Evolutionary conservation across 2,329 filamentous ascomycete genomes (phyloP).

Genomic region (Xylaria sp.): DNA sequence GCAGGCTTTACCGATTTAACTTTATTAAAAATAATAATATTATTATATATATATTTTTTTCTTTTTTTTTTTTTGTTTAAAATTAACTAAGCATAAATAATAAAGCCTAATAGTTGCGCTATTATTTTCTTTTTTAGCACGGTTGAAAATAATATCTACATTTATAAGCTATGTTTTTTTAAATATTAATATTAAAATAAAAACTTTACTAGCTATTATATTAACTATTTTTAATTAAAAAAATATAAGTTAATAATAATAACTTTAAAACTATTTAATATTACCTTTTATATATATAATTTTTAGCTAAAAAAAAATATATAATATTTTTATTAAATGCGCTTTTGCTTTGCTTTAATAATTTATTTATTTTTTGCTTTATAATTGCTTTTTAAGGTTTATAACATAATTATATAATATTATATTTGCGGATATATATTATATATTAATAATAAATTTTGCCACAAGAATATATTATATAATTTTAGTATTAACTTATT

Average conservation of each 20-base stretch:
- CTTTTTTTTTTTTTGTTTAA: neutral
- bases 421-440: neutral
- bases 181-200: neutral
- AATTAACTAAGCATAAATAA: slow-evolving; percentile 6
- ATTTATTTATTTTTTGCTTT: neutral
- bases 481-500: neutral
- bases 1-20: slow-evolving; percentile 15
- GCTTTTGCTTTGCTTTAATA: neutral
- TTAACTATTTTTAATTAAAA: neutral
- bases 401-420: neutral
- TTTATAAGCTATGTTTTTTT: neutral
- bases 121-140: neutral
- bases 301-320: neutral
- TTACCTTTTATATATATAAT: slow-evolving; percentile 11
- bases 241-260: neutral
- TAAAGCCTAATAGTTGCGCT: neutral
- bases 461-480: neutral
- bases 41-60: slow-evolving; percentile 2
- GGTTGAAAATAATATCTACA: neutral
- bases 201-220: neutral
- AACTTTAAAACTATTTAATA: slow-evolving; percentile 9
- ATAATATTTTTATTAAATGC: slow-evolving; percentile 7
- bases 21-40: neutral
- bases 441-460: neutral
- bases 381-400: neutral